Conservation (phyloP, 306 rosid species). For the Cicer chorassanicum region DNA sequence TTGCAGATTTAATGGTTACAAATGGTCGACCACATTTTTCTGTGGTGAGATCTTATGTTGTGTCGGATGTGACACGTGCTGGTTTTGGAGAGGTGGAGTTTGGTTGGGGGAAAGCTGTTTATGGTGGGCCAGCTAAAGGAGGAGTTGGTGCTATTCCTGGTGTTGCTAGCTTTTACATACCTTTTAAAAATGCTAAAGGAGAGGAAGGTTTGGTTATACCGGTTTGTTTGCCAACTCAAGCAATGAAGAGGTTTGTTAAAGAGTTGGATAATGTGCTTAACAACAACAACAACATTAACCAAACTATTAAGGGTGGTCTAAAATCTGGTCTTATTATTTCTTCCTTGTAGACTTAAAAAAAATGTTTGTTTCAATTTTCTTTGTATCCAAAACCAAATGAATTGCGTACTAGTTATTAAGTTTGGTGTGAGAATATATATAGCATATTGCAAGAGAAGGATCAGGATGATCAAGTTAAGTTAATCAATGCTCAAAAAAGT, state of each 20-base stretch:
- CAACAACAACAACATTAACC: background rate
- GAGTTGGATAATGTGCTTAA: constrained; percentile 21
- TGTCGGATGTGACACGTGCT: constrained; percentile 59
- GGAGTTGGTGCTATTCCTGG: background rate
- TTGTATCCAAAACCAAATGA: background rate
- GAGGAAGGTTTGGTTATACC: constrained; percentile 28
- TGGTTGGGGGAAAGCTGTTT: constrained; percentile 52
- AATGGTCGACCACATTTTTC: constrained; percentile 56
- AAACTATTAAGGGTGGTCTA: background rate
- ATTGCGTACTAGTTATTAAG: background rate
- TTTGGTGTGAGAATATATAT: background rate
- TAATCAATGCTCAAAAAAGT: background rate
- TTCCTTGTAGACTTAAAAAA: background rate
- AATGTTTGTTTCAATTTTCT: constrained; percentile 7
- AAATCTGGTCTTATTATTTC: background rate
- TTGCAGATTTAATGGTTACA: constrained; percentile 60
- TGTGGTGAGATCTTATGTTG: constrained; percentile 48
- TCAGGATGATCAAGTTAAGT: background rate
- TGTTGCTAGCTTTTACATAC: constrained; percentile 2
- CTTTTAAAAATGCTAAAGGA: constrained; percentile 33
- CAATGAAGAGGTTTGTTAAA: constrained; percentile 19
- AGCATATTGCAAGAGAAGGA: background rate
- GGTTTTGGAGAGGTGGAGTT: constrained; percentile 61
- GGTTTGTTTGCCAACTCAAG: constrained; percentile 5
- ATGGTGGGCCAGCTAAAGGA: constrained; percentile 24